Evolutionary conservation across 306 rosid genomes (phyloP), one percentile per base, ranked within the genome.

Genomic region (Cotoneaster glaucophyllus): DNA sequence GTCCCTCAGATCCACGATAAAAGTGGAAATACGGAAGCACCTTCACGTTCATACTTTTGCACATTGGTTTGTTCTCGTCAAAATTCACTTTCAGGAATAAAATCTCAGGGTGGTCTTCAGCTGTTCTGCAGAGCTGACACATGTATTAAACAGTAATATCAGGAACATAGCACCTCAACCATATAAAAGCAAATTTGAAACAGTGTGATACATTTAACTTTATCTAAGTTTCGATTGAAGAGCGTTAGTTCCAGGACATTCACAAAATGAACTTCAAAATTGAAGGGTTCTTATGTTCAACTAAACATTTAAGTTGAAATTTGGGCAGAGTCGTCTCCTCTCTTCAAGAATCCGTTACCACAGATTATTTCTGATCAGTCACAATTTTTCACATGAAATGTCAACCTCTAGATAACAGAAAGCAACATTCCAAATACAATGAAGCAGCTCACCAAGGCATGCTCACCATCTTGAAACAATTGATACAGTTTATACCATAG

Each of bases 1-100:
- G 96, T 48, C 99, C 97, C 28, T 92, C 96, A 21, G 98, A 97
- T 73, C 97, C 99, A 67, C 98, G 95, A 80, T 96, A 96, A 64
- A 96, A 96, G 82, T 93, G 99, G 89, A 96, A 96, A 80, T 79
- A 96, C 73, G 99, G 99, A 84, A 96, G 98, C 64, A 92, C 98
- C 92, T 82, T 96, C 68, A 96, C 99, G 67, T 90, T 92, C 90
- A 96, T 57, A 79, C 98, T 90, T 83, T 89, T 92, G 88, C 99
- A 96, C 99, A 96, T 96, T 21, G 90, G 91, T 85, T 96, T 96
- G 75, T 96, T 96, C 89, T 96, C 99, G 75, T 96, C 99, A 84
- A 96, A 96, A 69, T 96, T 92, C 70, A 96, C 93, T 86, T 96
- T 96, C 59, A 96, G 85, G 88, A 96, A 86, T 75, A 93, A 3